Evolutionary conservation across 1,139 yeast species (phyloP).

Genomic region (Zygosaccharomyces sapae): DNA sequence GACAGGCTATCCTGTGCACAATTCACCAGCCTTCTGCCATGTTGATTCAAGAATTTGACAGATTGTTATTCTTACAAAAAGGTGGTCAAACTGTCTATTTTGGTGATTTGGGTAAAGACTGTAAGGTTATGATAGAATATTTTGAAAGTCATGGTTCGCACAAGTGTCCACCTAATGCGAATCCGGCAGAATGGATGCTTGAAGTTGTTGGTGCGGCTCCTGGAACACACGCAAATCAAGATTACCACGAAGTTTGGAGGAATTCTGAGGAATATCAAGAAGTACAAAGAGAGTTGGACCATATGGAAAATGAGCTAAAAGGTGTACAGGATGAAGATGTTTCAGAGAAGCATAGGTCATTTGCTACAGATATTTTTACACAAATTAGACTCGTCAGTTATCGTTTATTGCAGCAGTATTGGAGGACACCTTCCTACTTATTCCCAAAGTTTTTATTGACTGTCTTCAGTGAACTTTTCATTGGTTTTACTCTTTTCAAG

Average conservation of each 20-base stretch:
- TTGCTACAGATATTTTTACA: slow-evolving; percentile 44
- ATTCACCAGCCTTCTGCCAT: slow-evolving; percentile 83
- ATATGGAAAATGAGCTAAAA: slow-evolving; percentile 46
- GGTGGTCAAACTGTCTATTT: slow-evolving; percentile 81
- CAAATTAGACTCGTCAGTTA: slow-evolving; percentile 52
- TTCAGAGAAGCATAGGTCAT: slow-evolving; percentile 27
- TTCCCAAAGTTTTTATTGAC: slow-evolving; percentile 52
- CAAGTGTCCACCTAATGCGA: slow-evolving; percentile 59
- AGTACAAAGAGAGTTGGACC: slow-evolving; percentile 42
- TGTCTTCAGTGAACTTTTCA: slow-evolving; percentile 51
- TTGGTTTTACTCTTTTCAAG: slow-evolving; percentile 71
- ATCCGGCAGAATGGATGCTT: slow-evolving; percentile 84
- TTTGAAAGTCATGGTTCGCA: slow-evolving; percentile 70
- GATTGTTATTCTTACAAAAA: slow-evolving; percentile 62
- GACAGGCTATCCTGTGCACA: slow-evolving; percentile 80
- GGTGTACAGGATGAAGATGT: slow-evolving; percentile 10
- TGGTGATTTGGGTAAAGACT: slow-evolving; percentile 70
- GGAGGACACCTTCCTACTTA: slow-evolving; percentile 60
- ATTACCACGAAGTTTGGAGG: slow-evolving; percentile 65
- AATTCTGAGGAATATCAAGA: slow-evolving; percentile 51
- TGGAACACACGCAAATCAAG: slow-evolving; percentile 61
- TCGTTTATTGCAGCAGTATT: slow-evolving; percentile 54
- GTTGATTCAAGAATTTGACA: slow-evolving; percentile 70
- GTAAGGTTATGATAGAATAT: slow-evolving; percentile 56
- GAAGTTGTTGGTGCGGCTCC: slow-evolving; percentile 80